Evolutionary conservation across 176 grass and related monocot species (phyloP).

Genomic region (Rhynchospora breviuscula): DNA sequence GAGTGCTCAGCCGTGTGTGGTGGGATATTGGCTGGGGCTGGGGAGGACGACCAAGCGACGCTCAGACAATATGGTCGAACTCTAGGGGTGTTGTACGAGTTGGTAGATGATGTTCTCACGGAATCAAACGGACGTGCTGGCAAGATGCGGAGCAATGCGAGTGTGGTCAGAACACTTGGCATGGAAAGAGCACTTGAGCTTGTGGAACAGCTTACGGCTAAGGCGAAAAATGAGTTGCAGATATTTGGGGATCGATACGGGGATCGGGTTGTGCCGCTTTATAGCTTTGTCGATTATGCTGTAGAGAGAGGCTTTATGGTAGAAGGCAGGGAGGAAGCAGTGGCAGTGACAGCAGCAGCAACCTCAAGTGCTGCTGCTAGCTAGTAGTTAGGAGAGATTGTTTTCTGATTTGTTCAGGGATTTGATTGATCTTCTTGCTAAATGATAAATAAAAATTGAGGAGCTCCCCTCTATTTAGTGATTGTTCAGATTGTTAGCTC

Average conservation of each 20-base stretch:
- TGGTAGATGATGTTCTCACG: conserved; percentile 73
- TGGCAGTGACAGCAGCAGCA: neutral
- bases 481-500: conserved; percentile 16
- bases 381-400: conserved; percentile 1
- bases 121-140: conserved; percentile 40
- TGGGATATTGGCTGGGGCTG: conserved; percentile 63
- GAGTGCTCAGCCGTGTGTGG: conserved; percentile 93
- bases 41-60: conserved; percentile 48
- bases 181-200: conserved; percentile 65
- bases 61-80: conserved; percentile 71
- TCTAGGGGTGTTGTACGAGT: conserved; percentile 81
- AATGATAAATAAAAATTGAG: conserved; percentile 1
- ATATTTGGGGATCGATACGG: conserved; percentile 58
- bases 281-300: conserved; percentile 81
- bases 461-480: neutral
- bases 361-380: neutral
- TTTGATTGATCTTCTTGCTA: neutral
- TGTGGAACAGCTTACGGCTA: conserved; percentile 58
- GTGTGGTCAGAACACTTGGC: conserved; percentile 50
- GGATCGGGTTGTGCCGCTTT: conserved; percentile 61
- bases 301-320: conserved; percentile 72
- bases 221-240: conserved; percentile 68
- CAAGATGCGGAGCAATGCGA: conserved; percentile 89
- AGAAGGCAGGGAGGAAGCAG: conserved; percentile 24
- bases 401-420: neutral